Evolutionary conservation across 768 basidiomycete species (phyloP).

Genomic region (Boletus reticulatus): DNA sequence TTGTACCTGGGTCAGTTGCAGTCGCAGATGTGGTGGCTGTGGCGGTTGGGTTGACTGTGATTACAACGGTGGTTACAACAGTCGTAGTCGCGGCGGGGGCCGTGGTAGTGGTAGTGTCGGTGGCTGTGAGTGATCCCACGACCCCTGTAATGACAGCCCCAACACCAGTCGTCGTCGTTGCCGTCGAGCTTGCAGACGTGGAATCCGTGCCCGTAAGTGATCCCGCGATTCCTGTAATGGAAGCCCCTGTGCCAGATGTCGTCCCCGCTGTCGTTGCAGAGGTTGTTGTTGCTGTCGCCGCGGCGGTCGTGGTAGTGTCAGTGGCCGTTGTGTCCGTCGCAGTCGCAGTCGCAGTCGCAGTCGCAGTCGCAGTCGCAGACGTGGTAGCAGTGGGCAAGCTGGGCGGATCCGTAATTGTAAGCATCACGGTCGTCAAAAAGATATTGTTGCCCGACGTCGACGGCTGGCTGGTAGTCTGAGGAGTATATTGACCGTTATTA

Average conservation of each 20-base stretch:
- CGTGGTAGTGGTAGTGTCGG: not conserved
- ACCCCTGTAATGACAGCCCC: no score
- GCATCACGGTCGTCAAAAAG: not conserved
- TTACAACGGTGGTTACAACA: not conserved
- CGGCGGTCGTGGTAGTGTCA: not conserved
- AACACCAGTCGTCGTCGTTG: not conserved
- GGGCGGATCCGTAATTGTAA: not conserved
- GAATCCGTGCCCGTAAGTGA: not conserved
- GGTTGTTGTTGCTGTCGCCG: not conserved
- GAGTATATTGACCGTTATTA: slow-evolving; percentile 13
- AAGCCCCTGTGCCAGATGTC: not conserved
- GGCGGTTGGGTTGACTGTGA: not conserved
- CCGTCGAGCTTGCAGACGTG: not conserved
- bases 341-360: not conserved
- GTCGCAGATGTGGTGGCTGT: not conserved
- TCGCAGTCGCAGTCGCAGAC: not conserved
- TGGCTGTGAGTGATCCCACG: not conserved
- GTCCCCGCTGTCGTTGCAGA: not conserved
- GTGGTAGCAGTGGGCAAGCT: not conserved
- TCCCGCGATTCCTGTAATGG: not conserved
- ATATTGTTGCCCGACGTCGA: not conserved
- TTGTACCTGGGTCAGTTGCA: not conserved
- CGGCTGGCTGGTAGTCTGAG: not conserved
- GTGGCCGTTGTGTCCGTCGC: not conserved
- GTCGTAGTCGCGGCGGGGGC: not conserved